phyloP scores from a whole-genome alignment of 352 stramenopile genomes.

The Phytophthora fragariae region DNA sequence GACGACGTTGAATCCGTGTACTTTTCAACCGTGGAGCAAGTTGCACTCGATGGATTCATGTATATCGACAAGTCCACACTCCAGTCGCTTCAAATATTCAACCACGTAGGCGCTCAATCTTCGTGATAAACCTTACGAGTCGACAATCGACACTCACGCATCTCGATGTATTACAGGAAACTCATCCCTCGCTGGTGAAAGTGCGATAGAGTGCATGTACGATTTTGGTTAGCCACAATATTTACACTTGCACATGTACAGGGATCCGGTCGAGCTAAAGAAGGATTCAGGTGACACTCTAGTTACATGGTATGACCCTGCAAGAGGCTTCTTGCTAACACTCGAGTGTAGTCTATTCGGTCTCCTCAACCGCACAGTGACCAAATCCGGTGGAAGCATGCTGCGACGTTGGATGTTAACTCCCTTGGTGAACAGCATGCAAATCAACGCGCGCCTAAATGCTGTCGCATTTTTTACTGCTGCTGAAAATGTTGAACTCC shows the following conservation, averaged over 20 bases:
- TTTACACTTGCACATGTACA: conserved; percentile 24
- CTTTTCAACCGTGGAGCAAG: conserved; percentile 68
- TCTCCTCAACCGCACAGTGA: conserved; percentile 83
- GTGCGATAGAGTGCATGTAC: conserved; percentile 26
- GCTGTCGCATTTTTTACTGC: conserved; percentile 66
- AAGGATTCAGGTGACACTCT: conserved; percentile 77
- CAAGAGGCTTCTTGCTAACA: conserved; percentile 5
- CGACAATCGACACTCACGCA: conserved; percentile 16
- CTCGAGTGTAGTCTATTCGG: conserved; percentile 65
- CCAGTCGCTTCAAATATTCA: conserved; percentile 87
- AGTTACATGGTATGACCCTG: background rate
- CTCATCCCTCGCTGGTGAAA: conserved; percentile 82
- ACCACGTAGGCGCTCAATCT: conserved; percentile 47
- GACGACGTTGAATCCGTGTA: conserved; percentile 62
- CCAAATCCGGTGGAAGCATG: conserved; percentile 64
- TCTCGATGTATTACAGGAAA: conserved; percentile 54
- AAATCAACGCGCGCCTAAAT: conserved; percentile 67
- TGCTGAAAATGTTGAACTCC: conserved; percentile 64
- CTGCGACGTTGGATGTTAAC: conserved; percentile 84
- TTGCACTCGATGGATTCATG: conserved; percentile 83
- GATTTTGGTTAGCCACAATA: background rate
- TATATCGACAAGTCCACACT: conserved; percentile 77
- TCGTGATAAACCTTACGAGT: background rate
- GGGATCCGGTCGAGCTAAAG: conserved; percentile 77
- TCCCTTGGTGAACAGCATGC: conserved; percentile 54